Evolutionary conservation across 1,284 basidiomycete genomes (phyloP), one percentile per base, ranked within the genome.

Genomic region (Moesziomyces parantarcticus): DNA sequence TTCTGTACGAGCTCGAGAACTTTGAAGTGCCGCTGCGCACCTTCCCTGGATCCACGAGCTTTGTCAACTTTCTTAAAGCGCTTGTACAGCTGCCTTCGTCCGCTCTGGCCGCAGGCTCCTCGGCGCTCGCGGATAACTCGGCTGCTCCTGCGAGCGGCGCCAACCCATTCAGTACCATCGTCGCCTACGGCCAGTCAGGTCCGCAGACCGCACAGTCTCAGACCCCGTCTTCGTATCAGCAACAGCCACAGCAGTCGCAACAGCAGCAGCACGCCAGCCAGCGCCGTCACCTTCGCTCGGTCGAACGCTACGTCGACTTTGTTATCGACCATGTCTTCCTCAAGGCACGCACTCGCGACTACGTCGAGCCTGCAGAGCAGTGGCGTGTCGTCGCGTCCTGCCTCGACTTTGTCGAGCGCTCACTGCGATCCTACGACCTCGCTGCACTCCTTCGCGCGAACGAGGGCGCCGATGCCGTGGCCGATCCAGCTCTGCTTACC

Each of bases 321-420:
- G 91, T 97, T 54, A 86, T 97, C 65, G 93, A 98, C 79, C 91
- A 92, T 41, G 92, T 98, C 2, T 91, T 98, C 21, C 84, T 88
- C 21, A 84, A 85, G 34, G 84, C 85, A 7, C 81, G 83, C 23
- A 68, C 78, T 25, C 87, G 94, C 40, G 92, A 93, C 68, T 97
- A 92, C 77, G 85, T 88, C 7, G 87, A 88, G 45, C 89, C 89
- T 9, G 88, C 88, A 9, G 93, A 98, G 79, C 86, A 91, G 69
- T 98, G 93, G 93, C 88, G 89, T 74, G 90, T 93, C 80, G 92
- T 93, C 40, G 92, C 96, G 62, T 86, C 91, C 0, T 92, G 91
- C 58, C 86, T 98, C 45, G 89, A 89, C 60, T 97, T 94, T 82
- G 87, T 97, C 51, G 94, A 97, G 77, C 89, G 91, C 40, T 90